phyloP scores from a whole-genome alignment of 768 basidiomycete species.

The Lactarius hengduanensis region DNA sequence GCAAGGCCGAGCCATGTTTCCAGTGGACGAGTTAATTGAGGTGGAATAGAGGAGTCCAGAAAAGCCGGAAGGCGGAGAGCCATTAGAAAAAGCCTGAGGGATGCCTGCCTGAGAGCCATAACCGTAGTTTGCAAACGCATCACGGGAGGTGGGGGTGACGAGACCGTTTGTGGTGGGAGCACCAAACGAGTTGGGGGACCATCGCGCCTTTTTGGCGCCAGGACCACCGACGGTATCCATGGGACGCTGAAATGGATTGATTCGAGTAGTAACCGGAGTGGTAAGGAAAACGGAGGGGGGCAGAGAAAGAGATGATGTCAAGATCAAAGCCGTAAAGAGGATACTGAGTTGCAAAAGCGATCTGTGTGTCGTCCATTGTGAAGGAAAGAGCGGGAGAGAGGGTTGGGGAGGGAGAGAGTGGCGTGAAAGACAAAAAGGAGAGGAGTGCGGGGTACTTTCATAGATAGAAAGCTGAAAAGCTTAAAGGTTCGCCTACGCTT shows the following conservation, averaged over 20 bases:
- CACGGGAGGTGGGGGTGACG: conserved; percentile 49
- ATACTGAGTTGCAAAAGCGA: conserved; percentile 68
- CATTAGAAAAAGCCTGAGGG: conserved; percentile 56
- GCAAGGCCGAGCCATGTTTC: conserved; percentile 59
- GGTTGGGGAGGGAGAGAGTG: conserved; percentile 3
- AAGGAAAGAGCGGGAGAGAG: conserved; percentile 28
- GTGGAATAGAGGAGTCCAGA: conserved; percentile 67
- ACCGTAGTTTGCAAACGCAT: conserved; percentile 84
- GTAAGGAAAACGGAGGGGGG: conserved; percentile 19
- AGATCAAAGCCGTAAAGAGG: conserved; percentile 73
- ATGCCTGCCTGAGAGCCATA: conserved; percentile 70
- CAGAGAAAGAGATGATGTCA: conserved; percentile 47
- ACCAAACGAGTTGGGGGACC: conserved; percentile 67
- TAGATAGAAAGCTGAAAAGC: conserved; percentile 37
- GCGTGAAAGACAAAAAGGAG: conserved; percentile 39
- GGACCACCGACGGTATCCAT: conserved; percentile 82
- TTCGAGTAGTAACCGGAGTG: neutral
- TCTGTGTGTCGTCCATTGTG: conserved; percentile 71
- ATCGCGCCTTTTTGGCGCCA: conserved; percentile 87
- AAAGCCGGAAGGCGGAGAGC: conserved; percentile 49
- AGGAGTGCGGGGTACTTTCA: conserved; percentile 37
- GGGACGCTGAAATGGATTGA: conserved; percentile 55
- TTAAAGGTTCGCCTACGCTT: conserved; percentile 22
- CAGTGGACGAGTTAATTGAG: conserved; percentile 48
- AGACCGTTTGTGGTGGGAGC: conserved; percentile 39